phyloP scores from a whole-genome alignment of 31 red algal genomes.

The Bonnemaisonia californica region DNA sequence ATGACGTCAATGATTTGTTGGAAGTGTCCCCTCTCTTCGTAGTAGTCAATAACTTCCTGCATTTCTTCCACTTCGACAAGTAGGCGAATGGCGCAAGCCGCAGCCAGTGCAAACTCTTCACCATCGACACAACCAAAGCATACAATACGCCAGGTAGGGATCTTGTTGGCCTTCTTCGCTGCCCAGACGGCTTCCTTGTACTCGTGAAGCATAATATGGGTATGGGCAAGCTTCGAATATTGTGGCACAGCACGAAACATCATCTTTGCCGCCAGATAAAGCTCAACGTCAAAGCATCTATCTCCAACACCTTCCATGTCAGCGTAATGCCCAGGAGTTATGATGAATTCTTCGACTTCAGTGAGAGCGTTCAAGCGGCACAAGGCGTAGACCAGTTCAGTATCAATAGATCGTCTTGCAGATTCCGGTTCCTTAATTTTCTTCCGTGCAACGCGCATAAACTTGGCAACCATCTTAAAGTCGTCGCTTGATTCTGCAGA shows the following conservation, averaged over 20 bases:
- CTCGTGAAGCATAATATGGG: conserved; percentile 84
- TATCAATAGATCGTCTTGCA: conserved; percentile 72
- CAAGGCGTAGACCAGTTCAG: conserved; percentile 86
- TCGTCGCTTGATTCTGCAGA: conserved; percentile 62
- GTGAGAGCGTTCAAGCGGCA: conserved; percentile 81
- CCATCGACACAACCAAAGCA: conserved; percentile 97
- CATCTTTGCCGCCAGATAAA: conserved; percentile 87
- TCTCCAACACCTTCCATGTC: conserved; percentile 97
- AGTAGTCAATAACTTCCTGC: conserved; percentile 89
- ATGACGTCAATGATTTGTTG: conserved; percentile 83
- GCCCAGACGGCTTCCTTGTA: conserved; percentile 90
- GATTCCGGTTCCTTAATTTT: conserved; percentile 73
- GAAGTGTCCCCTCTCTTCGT: conserved; percentile 92
- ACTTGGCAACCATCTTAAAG: conserved; percentile 85
- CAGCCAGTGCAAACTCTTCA: conserved; percentile 85
- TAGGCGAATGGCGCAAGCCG: conserved; percentile 82
- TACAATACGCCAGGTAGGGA: conserved; percentile 93
- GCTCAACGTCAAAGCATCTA: conserved; percentile 86
- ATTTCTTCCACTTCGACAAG: conserved; percentile 92
- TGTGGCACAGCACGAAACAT: conserved; percentile 83
- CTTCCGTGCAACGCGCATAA: conserved; percentile 80
- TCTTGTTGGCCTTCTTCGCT: conserved; percentile 90
- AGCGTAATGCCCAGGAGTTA: conserved; percentile 64
- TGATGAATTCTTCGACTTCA: conserved; percentile 94
- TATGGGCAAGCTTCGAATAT: conserved; percentile 87